Conservation (phyloP, 306 rosid genomes). For the Cajanus cajan region DNA sequence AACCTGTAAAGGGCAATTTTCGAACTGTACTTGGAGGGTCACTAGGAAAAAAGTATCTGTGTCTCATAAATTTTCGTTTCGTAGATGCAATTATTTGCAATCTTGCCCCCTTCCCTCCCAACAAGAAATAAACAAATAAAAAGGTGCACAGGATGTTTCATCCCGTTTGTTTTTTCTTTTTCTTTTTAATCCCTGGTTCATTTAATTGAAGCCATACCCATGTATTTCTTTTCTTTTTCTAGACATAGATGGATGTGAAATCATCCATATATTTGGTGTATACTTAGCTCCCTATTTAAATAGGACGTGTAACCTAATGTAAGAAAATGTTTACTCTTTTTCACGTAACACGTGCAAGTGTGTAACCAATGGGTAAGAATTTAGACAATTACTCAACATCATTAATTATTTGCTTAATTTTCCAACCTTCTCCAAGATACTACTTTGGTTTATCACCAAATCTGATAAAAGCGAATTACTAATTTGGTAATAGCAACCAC, state of each 20-base stretch:
- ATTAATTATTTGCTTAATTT: background rate
- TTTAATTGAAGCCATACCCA: background rate
- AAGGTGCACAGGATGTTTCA: constrained; percentile 19
- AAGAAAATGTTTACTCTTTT: background rate
- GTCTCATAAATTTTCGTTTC: constrained; percentile 33
- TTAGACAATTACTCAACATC: background rate
- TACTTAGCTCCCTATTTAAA: background rate
- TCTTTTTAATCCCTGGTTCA: background rate
- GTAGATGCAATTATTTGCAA: constrained; percentile 25
- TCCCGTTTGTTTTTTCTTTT: background rate
- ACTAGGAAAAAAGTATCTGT: background rate
- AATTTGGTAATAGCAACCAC: background rate
- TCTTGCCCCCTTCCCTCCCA: constrained; percentile 12
- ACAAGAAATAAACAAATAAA: background rate
- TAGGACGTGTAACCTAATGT: background rate
- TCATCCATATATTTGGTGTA: background rate
- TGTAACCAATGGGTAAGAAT: constrained; percentile 7
- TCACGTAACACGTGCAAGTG: background rate
- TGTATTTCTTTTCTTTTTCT: background rate
- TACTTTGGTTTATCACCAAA: background rate
- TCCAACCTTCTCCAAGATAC: background rate
- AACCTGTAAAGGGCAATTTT: constrained; percentile 8
- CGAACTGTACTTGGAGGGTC: constrained; percentile 19
- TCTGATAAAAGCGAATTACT: background rate
- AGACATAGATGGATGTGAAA: background rate